Evolutionary conservation across 2,329 filamentous ascomycete genomes (phyloP), one percentile per base, ranked within the genome.

Genomic region (Colletotrichum scovillei): DNA sequence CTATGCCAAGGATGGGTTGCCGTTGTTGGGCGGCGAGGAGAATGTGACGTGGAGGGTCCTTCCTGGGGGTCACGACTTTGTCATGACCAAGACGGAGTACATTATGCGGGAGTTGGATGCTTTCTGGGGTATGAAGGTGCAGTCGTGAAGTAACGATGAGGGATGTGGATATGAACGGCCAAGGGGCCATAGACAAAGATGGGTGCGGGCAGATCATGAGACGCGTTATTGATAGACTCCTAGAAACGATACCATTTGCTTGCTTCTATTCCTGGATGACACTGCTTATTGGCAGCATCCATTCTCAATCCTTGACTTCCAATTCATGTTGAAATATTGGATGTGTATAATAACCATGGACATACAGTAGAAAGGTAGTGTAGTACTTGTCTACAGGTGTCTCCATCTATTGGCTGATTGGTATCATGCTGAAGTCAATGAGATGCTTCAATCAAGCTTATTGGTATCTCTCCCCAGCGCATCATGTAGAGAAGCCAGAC

Each of bases 11-110:
- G 87, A 90, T 56, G 88, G 84, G 4, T 79, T 89, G 68, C 86
- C 86, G 24, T 80, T 90, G 22, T 77, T 89, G 53, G 88, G 88
- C 16, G 88, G 90, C 11, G 79, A 81, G 62, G 83, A 84, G 0
- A 84, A 84, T 16, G 84, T 91, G 7, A 80, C 82, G 55, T 90
- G 88, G 86, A 84, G 82, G 42, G 78, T 88, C 12, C 81, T 92
- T 1, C 84, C 86, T 0, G 89, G 88, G 87, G 87, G 85, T 1
- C 90, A 92, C 76, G 90, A 92, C 75, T 92, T 92, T 76, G 89
- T 90, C 19, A 91, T 91, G 83, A 90, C 89, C n/a, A 85, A 88
- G 72, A 78, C 83, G 0, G 77, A 80, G 7, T 78, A 82, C 46
- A 86, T 88, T 12, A 76, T 90, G 71, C 77, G 80, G 55, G 83